phyloP scores from a whole-genome alignment of 805 yeast species.

The Yamadazyma takamatsuzukensis region DNA sequence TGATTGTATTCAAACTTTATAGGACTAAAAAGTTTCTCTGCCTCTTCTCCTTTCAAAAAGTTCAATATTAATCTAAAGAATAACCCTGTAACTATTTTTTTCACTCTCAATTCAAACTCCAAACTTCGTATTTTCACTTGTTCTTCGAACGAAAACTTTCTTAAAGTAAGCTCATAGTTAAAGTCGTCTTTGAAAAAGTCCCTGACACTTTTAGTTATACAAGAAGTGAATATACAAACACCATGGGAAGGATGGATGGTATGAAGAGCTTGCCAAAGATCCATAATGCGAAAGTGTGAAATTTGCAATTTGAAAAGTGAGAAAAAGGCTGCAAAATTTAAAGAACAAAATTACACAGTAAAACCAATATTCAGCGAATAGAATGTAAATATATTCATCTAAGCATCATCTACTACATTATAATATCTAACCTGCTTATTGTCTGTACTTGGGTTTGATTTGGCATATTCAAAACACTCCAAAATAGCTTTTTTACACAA shows the following conservation, averaged over 20 bases:
- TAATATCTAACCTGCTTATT: too few relatives aligned
- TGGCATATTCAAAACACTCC: constrained; percentile 56
- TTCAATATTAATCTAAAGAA: constrained; percentile 43
- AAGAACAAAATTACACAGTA: too few relatives aligned
- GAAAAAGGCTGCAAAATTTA: not conserved
- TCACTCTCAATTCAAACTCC: constrained; percentile 32
- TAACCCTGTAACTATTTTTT: constrained; percentile 43
- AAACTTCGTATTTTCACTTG: constrained; percentile 42
- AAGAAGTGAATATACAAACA: constrained; percentile 13
- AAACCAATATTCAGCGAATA: too few relatives aligned
- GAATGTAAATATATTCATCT: too few relatives aligned
- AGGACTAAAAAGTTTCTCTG: not conserved
- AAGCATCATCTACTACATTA: too few relatives aligned
- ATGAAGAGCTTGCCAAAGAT: not conserved
- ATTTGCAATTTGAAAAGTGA: not conserved
- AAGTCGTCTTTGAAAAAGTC: constrained; percentile 27
- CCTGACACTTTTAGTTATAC: constrained; percentile 10
- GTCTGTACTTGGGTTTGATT: constrained; percentile 57
- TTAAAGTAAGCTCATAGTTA: constrained; percentile 47
- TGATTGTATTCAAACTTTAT: constrained; percentile 27
- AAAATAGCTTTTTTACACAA: constrained; percentile 45
- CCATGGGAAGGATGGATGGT: not conserved
- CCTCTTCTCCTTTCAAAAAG: constrained; percentile 14
- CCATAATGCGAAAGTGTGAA: constrained; percentile 1
- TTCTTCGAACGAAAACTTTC: constrained; percentile 36